A percentile compares a stretch with the other conserved stretches of the same genome.
Conservation (phyloP, 164 flowering plant species). For the Chimonanthus salicifolius region DNA sequence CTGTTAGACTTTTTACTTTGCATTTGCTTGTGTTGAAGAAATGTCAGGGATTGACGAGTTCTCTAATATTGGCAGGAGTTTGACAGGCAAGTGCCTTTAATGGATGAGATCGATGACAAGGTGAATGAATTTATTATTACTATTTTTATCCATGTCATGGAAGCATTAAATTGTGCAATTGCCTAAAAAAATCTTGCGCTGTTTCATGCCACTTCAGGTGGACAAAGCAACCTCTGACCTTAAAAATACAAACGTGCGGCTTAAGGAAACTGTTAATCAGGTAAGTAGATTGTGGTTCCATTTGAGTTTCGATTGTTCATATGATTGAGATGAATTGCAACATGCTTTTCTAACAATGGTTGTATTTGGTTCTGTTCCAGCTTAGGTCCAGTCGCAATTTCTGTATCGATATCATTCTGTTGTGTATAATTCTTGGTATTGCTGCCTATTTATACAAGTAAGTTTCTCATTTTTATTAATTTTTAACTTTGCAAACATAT, state of each 20-base stretch:
- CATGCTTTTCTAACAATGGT: conserved; percentile 1
- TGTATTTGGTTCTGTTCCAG: conserved; percentile 34
- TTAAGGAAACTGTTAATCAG: conserved; percentile 83
- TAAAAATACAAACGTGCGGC: conserved; percentile 92
- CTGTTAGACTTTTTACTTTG: background rate
- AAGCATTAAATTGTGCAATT: background rate
- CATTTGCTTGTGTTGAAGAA: background rate
- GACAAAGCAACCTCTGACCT: conserved; percentile 89
- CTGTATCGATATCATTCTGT: conserved; percentile 81
- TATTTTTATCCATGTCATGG: background rate
- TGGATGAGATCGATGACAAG: conserved; percentile 94
- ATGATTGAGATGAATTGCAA: background rate
- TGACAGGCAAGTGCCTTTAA: conserved; percentile 90
- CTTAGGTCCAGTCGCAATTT: conserved; percentile 87
- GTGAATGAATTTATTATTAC: conserved; percentile 26
- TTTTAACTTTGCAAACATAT: background rate
- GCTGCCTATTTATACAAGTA: conserved; percentile 97
- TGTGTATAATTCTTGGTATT: conserved; percentile 80
- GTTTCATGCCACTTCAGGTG: conserved; percentile 39
- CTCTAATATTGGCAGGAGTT: conserved; percentile 58
- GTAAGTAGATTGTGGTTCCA: conserved; percentile 28
- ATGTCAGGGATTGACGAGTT: background rate
- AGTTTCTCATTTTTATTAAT: conserved; percentile 23
- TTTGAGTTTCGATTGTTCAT: background rate
- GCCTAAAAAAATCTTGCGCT: background rate